Evolutionary conservation across 73 alveolate genomes (phyloP).

Genomic region (Tetrahymena borealis): DNA sequence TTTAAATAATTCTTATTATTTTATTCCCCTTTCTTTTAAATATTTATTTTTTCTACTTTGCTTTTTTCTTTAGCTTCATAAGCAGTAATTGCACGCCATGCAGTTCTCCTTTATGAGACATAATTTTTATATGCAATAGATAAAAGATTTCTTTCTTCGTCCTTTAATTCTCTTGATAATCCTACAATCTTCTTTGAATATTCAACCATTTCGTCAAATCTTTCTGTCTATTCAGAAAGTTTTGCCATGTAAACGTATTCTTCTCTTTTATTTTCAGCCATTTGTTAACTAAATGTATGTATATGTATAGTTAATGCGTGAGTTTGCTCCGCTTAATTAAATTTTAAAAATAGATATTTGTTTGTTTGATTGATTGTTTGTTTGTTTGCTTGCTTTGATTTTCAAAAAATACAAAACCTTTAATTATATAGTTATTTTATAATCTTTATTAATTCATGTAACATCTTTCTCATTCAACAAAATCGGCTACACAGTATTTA

Average conservation of each 20-base stretch:
- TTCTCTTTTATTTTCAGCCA: conserved; percentile 28
- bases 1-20: not conserved
- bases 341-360: too few relatives aligned
- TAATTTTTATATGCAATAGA: conserved; percentile 67
- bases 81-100: conserved; percentile 69
- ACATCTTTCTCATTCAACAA: too few relatives aligned
- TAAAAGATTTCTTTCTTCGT: conserved; percentile 45
- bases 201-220: conserved; percentile 49
- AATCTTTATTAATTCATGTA: too few relatives aligned
- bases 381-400: too few relatives aligned
- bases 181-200: conserved; percentile 30
- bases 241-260: conserved; percentile 45
- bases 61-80: conserved; percentile 70
- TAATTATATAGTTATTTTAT: too few relatives aligned
- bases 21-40: not conserved
- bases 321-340: not conserved
- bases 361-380: not conserved
- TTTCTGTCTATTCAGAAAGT: conserved; percentile 43
- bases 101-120: conserved; percentile 61
- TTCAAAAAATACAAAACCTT: too few relatives aligned
- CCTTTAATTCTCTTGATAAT: conserved; percentile 43
- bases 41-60: not conserved
- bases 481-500: too few relatives aligned
- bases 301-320: not conserved
- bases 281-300: not conserved